A percentile compares a stretch with the other conserved stretches of the same genome.
phyloP scores from a whole-genome alignment of 1,139 yeast species.

The Diutina scorzettiae region DNA sequence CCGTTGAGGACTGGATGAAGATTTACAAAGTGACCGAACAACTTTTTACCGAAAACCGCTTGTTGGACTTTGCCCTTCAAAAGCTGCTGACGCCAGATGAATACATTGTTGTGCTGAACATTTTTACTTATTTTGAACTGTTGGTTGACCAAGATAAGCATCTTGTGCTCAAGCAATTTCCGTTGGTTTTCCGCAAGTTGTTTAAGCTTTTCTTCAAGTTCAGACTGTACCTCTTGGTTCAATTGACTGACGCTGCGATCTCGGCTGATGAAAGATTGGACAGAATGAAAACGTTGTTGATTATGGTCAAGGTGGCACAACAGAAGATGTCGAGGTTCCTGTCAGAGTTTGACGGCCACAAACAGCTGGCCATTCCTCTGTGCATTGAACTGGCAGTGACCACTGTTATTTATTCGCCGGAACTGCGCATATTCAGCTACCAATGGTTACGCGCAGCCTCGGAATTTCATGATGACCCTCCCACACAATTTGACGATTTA shows the following conservation, averaged over 20 bases:
- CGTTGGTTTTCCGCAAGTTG: slow-evolving; percentile 57
- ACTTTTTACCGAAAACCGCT: slow-evolving; percentile 39
- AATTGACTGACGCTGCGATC: slow-evolving; percentile 50
- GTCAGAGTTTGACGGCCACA: slow-evolving; percentile 35
- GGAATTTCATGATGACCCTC: slow-evolving; percentile 13
- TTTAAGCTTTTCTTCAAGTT: slow-evolving; percentile 59
- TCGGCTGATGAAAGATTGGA: slow-evolving; percentile 50
- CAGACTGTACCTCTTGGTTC: slow-evolving; percentile 50
- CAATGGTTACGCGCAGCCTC: slow-evolving; percentile 53
- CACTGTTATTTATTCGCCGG: slow-evolving; percentile 71
- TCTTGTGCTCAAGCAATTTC: slow-evolving; percentile 42
- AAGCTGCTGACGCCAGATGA: slow-evolving; percentile 35
- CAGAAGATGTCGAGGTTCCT: slow-evolving; percentile 60
- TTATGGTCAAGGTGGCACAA: slow-evolving; percentile 54
- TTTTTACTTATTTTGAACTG: slow-evolving; percentile 58
- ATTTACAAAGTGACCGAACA: slow-evolving; percentile 65
- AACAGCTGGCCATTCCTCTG: slow-evolving; percentile 50
- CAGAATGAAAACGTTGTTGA: slow-evolving; percentile 59
- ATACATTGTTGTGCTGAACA: slow-evolving; percentile 50
- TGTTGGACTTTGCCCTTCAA: slow-evolving; percentile 37
- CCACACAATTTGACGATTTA: slow-evolving; percentile 17
- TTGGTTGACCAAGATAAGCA: slow-evolving; percentile 32
- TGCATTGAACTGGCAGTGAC: slow-evolving; percentile 74
- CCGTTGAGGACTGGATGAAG: slow-evolving; percentile 69
- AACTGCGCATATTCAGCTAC: slow-evolving; percentile 54